phyloP scores from a whole-genome alignment of 192 early-diverging fungal genomes.

The Coemansia sp. region DNA sequence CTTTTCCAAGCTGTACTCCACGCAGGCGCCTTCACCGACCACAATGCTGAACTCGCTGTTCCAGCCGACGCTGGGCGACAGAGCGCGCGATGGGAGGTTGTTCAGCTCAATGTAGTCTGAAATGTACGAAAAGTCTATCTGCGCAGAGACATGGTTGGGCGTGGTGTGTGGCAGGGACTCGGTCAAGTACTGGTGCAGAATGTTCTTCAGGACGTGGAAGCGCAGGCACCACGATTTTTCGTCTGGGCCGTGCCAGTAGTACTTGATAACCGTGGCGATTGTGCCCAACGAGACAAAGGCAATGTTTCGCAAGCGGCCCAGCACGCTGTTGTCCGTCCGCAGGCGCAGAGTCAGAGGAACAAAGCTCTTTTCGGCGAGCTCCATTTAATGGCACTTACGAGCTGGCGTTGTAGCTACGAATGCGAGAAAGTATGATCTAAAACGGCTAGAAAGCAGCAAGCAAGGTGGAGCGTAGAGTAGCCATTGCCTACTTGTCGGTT shows the following conservation, averaged over 20 bases:
- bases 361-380: constrained; percentile 6
- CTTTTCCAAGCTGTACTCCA: no score
- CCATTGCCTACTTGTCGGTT: neutral
- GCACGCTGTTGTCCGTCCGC: constrained; percentile 24
- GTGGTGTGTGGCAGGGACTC: constrained; percentile 39
- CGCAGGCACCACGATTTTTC: constrained; percentile 23
- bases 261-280: constrained; percentile 14
- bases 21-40: neutral
- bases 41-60: constrained; percentile 39
- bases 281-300: constrained; percentile 22
- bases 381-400: no score
- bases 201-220: constrained; percentile 40
- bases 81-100: constrained; percentile 22
- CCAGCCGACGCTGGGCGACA: constrained; percentile 14
- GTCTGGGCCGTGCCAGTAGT: constrained; percentile 43
- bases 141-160: constrained; percentile 23
- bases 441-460: neutral
- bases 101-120: constrained; percentile 41
- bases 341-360: constrained; percentile 25
- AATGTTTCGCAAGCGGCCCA: constrained; percentile 38
- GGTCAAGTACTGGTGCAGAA: constrained; percentile 31
- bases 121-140: constrained; percentile 35
- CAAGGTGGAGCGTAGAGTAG: neutral
- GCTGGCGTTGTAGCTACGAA: no score
- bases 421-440: neutral